Conservation (phyloP, 2,329 filamentous ascomycete genomes). For the Botrytis elliptica region DNA sequence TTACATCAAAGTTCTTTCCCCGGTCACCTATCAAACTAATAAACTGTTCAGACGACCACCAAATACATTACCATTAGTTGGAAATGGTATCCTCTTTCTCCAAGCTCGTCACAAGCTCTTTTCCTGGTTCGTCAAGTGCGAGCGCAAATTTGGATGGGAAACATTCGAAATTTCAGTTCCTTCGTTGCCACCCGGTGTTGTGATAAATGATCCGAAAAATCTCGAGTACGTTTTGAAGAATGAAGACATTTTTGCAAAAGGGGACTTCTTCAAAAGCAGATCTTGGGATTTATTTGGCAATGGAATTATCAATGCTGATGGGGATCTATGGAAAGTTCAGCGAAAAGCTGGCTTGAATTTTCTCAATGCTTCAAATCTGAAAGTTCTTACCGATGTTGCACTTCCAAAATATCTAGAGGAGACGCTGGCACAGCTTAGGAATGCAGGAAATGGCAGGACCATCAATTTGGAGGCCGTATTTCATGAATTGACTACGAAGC, state of each 20-base stretch:
- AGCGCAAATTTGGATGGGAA: conserved; percentile 55
- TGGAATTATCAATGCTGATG: conserved; percentile 67
- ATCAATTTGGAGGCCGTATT: conserved; percentile 60
- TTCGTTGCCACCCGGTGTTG: conserved; percentile 59
- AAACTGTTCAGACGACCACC: conserved; percentile 33
- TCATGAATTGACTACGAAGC: conserved; percentile 61
- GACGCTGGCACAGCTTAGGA: conserved; percentile 44
- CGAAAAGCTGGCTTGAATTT: conserved; percentile 61
- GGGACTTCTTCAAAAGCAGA: conserved; percentile 58
- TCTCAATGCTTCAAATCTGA: conserved; percentile 56
- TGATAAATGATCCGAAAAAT: conserved; percentile 61
- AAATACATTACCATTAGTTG: conserved; percentile 49
- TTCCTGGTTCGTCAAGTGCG: conserved; percentile 60
- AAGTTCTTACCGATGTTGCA: conserved; percentile 55
- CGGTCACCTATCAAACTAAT: not conserved
- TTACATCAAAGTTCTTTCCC: no score
- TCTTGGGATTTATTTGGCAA: conserved; percentile 63
- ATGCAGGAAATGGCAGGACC: conserved; percentile 29
- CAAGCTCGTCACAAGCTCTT: conserved; percentile 60
- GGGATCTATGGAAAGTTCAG: conserved; percentile 61
- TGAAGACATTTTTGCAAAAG: conserved; percentile 60
- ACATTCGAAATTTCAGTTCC: conserved; percentile 64
- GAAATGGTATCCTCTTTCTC: conserved; percentile 62
- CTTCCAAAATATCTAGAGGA: conserved; percentile 54
- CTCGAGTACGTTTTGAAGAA: conserved; percentile 63